A percentile compares a stretch with the other conserved stretches of the same genome.
These are phyloP conservation scores for Aspergillus hortae DNA, from an alignment of 2,329 filamentous ascomycete species.

Conservation along the genomic window DNA sequence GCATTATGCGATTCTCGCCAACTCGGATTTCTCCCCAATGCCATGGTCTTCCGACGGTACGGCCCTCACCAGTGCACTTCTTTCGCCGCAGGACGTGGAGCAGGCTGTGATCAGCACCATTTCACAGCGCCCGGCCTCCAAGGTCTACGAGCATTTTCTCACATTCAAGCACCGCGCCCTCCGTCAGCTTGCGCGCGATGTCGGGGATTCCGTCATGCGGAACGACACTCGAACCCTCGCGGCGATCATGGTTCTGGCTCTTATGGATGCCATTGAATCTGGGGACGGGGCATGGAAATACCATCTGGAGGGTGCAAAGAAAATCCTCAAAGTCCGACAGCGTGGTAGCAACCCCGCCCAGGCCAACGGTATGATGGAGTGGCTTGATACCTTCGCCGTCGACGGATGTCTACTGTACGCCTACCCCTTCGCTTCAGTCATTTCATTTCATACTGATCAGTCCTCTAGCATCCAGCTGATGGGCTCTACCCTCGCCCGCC, in stretches of 20 bases:
- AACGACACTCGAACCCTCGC: conserved; percentile 44
- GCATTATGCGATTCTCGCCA: conserved; percentile 42
- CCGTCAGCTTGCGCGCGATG: conserved; percentile 36
- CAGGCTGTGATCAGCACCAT: conserved; percentile 27
- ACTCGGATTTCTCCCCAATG: conserved; percentile 32
- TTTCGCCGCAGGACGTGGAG: conserved; percentile 27
- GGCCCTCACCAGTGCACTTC: conserved; percentile 9
- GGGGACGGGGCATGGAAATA: conserved; percentile 51
- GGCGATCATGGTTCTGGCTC: conserved; percentile 48
- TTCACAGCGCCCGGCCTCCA: conserved; percentile 30
- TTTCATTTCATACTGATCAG: conserved; percentile 1
- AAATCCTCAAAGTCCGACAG: conserved; percentile 41
- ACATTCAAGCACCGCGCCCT: conserved; percentile 49
- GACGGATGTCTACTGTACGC: conserved; percentile 37
- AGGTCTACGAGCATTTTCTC: conserved; percentile 39
- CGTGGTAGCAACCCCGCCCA: conserved; percentile 14
- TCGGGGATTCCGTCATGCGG: conserved; percentile 25
- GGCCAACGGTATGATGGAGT: conserved; percentile 25
- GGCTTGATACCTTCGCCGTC: conserved; percentile 35
- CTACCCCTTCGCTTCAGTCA: not conserved
- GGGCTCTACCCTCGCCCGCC: conserved; percentile 40
- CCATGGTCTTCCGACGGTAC: conserved; percentile 27
- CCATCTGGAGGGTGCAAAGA: conserved; percentile 50
- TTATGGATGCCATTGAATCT: conserved; percentile 50
- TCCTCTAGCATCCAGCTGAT: conserved; percentile 37